Evolutionary conservation across 1,139 yeast species (phyloP).

Genomic region (Arxiozyma bovina): DNA sequence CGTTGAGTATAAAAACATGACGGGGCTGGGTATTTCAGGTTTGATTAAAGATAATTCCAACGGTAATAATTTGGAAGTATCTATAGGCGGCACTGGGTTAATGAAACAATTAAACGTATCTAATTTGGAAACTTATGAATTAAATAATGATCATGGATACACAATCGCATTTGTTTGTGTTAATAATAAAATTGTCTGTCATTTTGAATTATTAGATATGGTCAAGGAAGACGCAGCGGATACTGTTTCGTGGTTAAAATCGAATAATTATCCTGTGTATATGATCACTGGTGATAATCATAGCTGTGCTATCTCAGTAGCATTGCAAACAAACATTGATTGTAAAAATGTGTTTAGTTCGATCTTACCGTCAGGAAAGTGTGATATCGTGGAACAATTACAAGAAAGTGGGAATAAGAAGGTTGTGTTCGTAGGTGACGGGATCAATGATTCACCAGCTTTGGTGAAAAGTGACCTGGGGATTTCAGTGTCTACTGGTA

Average conservation of each 20-base stretch:
- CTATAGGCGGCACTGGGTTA: constrained; percentile 8
- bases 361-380: constrained; percentile 70
- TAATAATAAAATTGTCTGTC: constrained; percentile 53
- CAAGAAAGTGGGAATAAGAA: constrained; percentile 34
- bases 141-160: constrained; percentile 15
- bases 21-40: constrained; percentile 62
- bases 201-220: constrained; percentile 58
- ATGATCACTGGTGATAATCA: constrained; percentile 85
- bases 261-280: constrained; percentile 58
- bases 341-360: constrained; percentile 61
- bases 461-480: constrained; percentile 83
- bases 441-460: constrained; percentile 95
- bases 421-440: constrained; percentile 85
- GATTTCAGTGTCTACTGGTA: constrained; percentile 83
- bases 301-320: constrained; percentile 57
- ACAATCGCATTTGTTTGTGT: constrained; percentile 40
- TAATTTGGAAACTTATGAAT: constrained; percentile 6
- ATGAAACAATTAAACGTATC: not conserved
- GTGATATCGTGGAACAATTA: constrained; percentile 52
- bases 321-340: constrained; percentile 59
- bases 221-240: constrained; percentile 56
- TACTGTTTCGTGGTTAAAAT: constrained; percentile 49
- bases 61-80: constrained; percentile 43
- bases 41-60: constrained; percentile 34
- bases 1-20: constrained; percentile 41